Evolutionary conservation across 2,329 filamentous ascomycete species (phyloP), one percentile per base, ranked within the genome.

Genomic region (Pseudogymnoascus sp.): DNA sequence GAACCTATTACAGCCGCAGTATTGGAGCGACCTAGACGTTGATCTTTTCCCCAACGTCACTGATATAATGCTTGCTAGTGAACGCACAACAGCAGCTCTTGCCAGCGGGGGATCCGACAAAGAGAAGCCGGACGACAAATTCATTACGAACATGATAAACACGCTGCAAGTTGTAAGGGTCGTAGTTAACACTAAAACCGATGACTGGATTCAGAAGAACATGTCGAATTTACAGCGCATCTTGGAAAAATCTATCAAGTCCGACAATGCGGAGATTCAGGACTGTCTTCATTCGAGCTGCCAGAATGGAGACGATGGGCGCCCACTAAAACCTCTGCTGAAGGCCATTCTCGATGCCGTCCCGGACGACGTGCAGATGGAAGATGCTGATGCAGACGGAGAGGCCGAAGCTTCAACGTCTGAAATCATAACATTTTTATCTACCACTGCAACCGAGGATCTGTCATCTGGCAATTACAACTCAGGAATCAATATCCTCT

Each of bases 41-140:
- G 92, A 97, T 67, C 79, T 97, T 64, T 94, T 96, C 67, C 87
- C 89, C 3, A 95, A 94, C 67, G 87, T 92, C 60, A 94, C 91
- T 0, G 92, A 96, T 64, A 84, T 89, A 39, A 88, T 96, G 60
- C 76, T 96, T 10, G 84, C 87, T 2, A 86, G 88, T 57, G 94
- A 97, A 8, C 92, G 90, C 73, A 86, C 89, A 1, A 74, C 79
- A 8, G 73, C 74, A 30, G 79, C 82, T 34, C 76, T 88, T 33
- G 76, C 78, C n/a, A 78, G 79, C 12, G 55, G 55, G 19, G 55
- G 55, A n/a, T 18, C 30, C 8, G 82, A 86, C 63, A 84, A 84
- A 60, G 87, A 90, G 57, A 89, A 89, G 67, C 82, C 80, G n/a
- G 86, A 92, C 63, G 88, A 92, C 38, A 91, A 90, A 71, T 91